A percentile compares a stretch with the other conserved stretches of the same genome.
Conservation (phyloP, 805 yeast genomes). For the Torulaspora franciscae region DNA sequence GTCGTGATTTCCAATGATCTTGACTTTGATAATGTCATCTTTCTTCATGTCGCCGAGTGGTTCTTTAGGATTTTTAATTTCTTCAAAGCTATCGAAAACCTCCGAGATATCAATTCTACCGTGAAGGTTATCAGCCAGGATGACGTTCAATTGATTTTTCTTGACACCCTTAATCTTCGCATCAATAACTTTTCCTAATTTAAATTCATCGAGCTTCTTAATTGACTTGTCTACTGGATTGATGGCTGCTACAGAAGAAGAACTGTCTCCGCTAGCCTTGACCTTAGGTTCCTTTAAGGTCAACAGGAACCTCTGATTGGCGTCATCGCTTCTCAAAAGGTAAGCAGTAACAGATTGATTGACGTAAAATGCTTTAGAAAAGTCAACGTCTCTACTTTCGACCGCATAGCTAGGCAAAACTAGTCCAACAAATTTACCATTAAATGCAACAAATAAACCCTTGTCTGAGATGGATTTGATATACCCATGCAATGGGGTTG, state of each 20-base stretch:
- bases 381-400: constrained; percentile 48
- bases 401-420: constrained; percentile 70
- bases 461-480: constrained; percentile 69
- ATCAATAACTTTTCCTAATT: constrained; percentile 56
- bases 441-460: constrained; percentile 83
- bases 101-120: constrained; percentile 79
- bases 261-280: constrained; percentile 15
- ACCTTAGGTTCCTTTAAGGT: constrained; percentile 45
- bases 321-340: constrained; percentile 64
- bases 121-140: constrained; percentile 67
- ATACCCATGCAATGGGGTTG: constrained; percentile 58
- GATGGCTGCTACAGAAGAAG: constrained; percentile 29
- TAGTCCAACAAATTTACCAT: constrained; percentile 74
- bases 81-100: constrained; percentile 49
- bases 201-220: constrained; percentile 46
- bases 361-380: constrained; percentile 49
- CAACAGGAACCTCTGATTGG: constrained; percentile 63
- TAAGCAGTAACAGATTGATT: constrained; percentile 70
- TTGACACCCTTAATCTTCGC: constrained; percentile 60
- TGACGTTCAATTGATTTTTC: constrained; percentile 68
- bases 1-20: constrained; percentile 74
- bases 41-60: constrained; percentile 57
- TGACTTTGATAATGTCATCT: constrained; percentile 56
- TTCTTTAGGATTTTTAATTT: constrained; percentile 50
- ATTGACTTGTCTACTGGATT: constrained; percentile 60